Evolutionary conservation across 345 rosid species (phyloP).

Genomic region (Pugionium cornutum): DNA sequence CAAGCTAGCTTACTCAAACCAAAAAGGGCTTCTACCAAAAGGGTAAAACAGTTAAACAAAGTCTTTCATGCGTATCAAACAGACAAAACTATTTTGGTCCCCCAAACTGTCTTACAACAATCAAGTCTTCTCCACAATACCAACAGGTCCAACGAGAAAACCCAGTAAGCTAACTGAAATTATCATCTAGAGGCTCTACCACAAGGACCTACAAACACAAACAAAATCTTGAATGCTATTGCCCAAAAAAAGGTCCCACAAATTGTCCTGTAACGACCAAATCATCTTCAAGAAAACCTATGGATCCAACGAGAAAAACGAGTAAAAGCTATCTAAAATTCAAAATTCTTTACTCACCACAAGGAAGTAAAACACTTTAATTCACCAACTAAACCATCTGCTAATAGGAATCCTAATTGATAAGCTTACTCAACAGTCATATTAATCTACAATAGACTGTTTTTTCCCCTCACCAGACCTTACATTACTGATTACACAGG

Average conservation of each 20-base stretch:
- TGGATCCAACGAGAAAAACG: conserved; percentile 39
- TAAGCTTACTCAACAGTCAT: no score
- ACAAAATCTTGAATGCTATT: conserved; percentile 28
- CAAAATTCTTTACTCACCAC: no score
- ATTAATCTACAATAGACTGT: no score
- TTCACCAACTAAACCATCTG: no score
- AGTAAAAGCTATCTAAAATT: conserved; percentile 5
- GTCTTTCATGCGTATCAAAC: conserved; percentile 4
- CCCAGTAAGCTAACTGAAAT: conserved; percentile 28
- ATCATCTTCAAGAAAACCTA: conserved; percentile 1
- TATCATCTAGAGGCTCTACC: conserved; percentile 27
- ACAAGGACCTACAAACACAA: conserved; percentile 20
- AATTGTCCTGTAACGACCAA: conserved; percentile 28
- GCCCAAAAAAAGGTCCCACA: conserved; percentile 27
- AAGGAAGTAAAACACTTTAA: no score
- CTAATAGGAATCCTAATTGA: no score
- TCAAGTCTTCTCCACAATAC: conserved; percentile 14
- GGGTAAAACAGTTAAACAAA: conserved; percentile 13
- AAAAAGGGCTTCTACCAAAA: not conserved
- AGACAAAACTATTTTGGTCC: conserved; percentile 30
- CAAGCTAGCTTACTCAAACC: not conserved
- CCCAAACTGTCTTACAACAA: conserved; percentile 18
- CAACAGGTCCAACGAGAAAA: conserved; percentile 26
- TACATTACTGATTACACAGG: no score
- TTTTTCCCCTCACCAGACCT: no score